Percentiles rank a stretch among this genome's conserved stretches.
Conservation (phyloP, 768 basidiomycete species). For the Lentinula sp. region DNA sequence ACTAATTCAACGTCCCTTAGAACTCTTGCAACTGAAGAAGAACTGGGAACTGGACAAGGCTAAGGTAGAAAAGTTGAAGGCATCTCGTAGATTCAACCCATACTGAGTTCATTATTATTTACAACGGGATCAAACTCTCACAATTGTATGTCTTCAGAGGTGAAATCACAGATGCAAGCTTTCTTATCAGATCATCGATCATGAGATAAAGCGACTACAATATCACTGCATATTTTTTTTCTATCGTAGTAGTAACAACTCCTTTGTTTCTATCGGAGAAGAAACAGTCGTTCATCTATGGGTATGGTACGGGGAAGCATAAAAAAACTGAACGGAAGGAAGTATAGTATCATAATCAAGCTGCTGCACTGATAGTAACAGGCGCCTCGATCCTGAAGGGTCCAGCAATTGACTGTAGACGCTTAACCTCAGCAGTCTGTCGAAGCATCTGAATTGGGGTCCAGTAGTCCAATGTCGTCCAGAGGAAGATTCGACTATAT, state of each 20-base stretch:
- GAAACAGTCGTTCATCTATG: too few relatives aligned
- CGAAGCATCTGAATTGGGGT: conserved; percentile 34
- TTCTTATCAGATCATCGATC: too few relatives aligned
- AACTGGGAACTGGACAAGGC: conserved; percentile 89
- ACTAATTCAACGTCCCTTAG: conserved; percentile 28
- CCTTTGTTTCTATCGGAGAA: too few relatives aligned
- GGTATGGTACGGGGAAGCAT: neutral
- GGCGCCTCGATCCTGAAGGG: conserved; percentile 35
- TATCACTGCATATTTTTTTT: too few relatives aligned
- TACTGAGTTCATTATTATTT: conserved; percentile 40
- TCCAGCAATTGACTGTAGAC: conserved; percentile 48
- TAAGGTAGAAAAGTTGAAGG: conserved; percentile 75
- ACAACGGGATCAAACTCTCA: too few relatives aligned
- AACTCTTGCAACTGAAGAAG: conserved; percentile 64
- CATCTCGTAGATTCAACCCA: conserved; percentile 78
- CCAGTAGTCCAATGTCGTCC: conserved; percentile 63
- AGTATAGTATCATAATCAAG: neutral
- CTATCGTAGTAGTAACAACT: too few relatives aligned
- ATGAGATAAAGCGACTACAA: too few relatives aligned
- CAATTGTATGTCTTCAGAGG: conserved; percentile 6
- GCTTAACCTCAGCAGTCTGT: conserved; percentile 20
- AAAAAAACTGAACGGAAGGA: neutral
- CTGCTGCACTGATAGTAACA: neutral
- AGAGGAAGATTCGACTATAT: conserved; percentile 66
- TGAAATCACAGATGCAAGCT: neutral